These are phyloP conservation scores for Fusarium burgessii DNA, from an alignment of 2,329 filamentous ascomycete genomes.

Conservation along the genomic window DNA sequence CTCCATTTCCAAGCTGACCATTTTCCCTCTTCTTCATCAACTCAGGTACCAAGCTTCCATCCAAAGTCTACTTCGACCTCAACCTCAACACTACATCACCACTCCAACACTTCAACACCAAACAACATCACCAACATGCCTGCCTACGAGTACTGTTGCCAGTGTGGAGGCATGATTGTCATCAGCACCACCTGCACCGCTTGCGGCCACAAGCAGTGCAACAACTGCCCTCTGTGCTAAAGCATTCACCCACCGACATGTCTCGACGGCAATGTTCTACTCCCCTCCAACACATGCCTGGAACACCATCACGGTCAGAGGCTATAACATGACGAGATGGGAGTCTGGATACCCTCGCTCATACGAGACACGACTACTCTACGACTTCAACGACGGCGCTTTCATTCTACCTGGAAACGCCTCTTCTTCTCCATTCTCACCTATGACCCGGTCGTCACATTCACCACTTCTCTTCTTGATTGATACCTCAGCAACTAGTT, in stretches of 20 bases:
- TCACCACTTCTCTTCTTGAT: conserved; percentile 22
- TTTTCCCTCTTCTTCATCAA: conserved; percentile 3
- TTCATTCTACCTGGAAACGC: not conserved
- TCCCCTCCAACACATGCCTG: not conserved
- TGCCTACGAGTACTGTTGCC: conserved; percentile 65
- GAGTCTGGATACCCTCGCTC: conserved; percentile 11
- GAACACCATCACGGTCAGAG: not conserved
- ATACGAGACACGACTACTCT: conserved; percentile 17
- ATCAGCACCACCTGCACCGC: conserved; percentile 66
- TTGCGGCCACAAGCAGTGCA: conserved; percentile 65
- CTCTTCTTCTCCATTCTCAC: conserved; percentile 2
- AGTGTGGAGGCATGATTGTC: conserved; percentile 67
- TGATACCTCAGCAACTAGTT: conserved; percentile 24
- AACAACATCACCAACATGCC: conserved; percentile 52
- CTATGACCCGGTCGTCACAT: conserved; percentile 14
- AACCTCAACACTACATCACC: not conserved
- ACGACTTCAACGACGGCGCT: conserved; percentile 33
- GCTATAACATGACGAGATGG: conserved; percentile 10
- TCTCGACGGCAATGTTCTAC: conserved; percentile 16
- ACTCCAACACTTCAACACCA: conserved; percentile 9
- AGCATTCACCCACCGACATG: conserved; percentile 4
- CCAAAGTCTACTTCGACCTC: not conserved
- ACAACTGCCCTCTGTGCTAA: conserved; percentile 56
- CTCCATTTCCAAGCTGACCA: not conserved
- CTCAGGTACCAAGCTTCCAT: not conserved